Base-by-base conservation (phyloP, 2,329 filamentous ascomycete genomes). In the Cucurbitaria berberidis region DNA sequence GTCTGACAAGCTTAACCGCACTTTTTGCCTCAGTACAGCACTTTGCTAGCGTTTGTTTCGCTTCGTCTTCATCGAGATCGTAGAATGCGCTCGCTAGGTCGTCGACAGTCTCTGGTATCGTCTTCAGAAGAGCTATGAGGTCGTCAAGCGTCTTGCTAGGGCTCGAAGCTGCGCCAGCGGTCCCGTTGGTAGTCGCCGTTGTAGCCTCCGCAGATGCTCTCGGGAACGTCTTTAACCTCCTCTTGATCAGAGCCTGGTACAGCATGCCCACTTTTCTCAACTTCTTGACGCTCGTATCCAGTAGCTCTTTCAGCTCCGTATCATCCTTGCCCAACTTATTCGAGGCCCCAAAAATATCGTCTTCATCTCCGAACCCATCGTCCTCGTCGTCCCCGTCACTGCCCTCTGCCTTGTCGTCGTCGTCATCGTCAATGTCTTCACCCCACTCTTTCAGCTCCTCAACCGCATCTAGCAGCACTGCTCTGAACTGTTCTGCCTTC, bases 401-500 rank as follows among this genome's bases (percentile, higher is more conserved):
- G 70, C 73, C 16, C 73, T 78, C 51, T 69, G 76, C 45, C 2
- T 76, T 66, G 3, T 67, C 66, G 3, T 67, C 75, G 5, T 77
- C 79, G 1, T 86, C 86, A 3, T 85, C 84, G 0, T 83, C 82
- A 9, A 85, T 83, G 64, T 91, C 89, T 1, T 91, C 89, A 18
- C 88, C 86, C 91, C 93, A 97, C 64, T 93, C 91, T 70, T 91
- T 90, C 60, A 97, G 74, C 76, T 97, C 93, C 57, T 90, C 85
- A 62, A 96, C 84, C 0, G 91, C 89, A 77, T 97, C 93, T 63
- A 90, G 85, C 21, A 97, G 78, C 2, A 89, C 84, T 50, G 90
- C 90, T 35, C 86, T 80, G 75, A 88, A 90, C 70, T 92, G 82
- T 62, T 90, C 85, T 1, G 88, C 88, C 69, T 89, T 92, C 61